Evolutionary conservation across 345 rosid species (phyloP), one percentile per base, ranked within the genome.

Genomic region (Moricandia moricandioides): DNA sequence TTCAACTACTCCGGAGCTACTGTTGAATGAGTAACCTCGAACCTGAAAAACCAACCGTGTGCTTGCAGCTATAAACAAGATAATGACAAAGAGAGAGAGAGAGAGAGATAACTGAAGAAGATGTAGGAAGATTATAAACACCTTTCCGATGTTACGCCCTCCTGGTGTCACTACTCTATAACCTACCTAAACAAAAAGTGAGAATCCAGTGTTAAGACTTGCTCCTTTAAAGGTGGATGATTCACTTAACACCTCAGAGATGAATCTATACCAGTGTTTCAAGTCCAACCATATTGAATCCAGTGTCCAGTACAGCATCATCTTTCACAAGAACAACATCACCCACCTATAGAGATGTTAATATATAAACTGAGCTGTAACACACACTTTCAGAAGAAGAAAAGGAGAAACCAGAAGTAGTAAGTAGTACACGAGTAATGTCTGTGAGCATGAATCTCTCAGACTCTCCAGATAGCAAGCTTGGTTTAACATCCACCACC

Each of bases 241-340:
- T 11, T 56, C 60, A 45, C 71, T 63, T 60, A 29, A 17, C 37
- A 67, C 0, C 0, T 4, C 1, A 9, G 0, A 29, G 7, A 8
- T 13, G 17, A 2, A 40, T 40, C 0, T 7, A 66, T 86, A 94
- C 97, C 97, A 91, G 73, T 29, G 95, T 88, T 51, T 91, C 96
- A 76, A 91, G 96, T 79, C 90, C 83, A 78, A 81, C 65, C 92
- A 88, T 91, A 68, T 80, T 88, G 69, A 87, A 76, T 29, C 84
- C 90, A 79, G 63, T 83, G 54, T 88, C 96, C 79, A 82, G 51
- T 14, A 86, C 90, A 65, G 65, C 74, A 71, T 89, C 95, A 70
- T 87, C 82, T 78, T 86, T 75, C 34, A 94, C 90, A 67, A 94
- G 95, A 68, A 91, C 85, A 35, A 94, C 92, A 83, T 89, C 96